Base-by-base conservation (phyloP, 2,329 filamentous ascomycete species). In the Trichophyton equinum region DNA sequence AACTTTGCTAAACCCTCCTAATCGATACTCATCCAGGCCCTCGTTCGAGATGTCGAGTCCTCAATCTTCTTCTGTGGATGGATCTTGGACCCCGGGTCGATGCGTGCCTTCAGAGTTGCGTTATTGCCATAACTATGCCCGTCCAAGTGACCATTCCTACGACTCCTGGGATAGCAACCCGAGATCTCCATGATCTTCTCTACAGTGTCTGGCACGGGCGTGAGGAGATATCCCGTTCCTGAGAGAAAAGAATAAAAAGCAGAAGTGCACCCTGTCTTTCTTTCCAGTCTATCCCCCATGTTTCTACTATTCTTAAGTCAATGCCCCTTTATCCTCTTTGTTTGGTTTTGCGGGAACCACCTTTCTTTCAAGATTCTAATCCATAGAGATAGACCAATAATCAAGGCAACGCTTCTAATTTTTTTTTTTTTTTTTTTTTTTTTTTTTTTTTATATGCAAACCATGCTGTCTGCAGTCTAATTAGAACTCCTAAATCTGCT, bases 251-350 rank as follows among this genome's bases (percentile, higher is more conserved):
- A 13, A 53, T 15, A 27, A 20, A 55, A 33, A n/a, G 3, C 27
- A 36, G 7, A n/a, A n/a, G 18, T 6, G 27, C 27, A 7, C 13
- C 51, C 33, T 20, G 51, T 36, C 51, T 7, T 27, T 55, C 51
- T 55, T 55, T 36, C 13, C 18, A 30, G n/a, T 6, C n/a, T 33
- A 6, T 33, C 20, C 9, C 25, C 13, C 30, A 7, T 33, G 22
- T 36, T 55, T 55, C 49, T 53, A n/a, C 27, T 55, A 55, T 55
- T 36, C 51, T 55, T 55, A 55, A 33, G 8, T 15, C 46, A 55
- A 27, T 55, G 13, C 13, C n/a, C 33, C 13, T n/a, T 36, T 36
- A 55, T 53, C 8, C 47, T 7, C 6, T 30, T 7, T 15, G 25
- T 18, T 27, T 33, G 47, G 47, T 4, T 36, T 27, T 55, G 25